phyloP scores from a whole-genome alignment of 2,329 filamentous ascomycete genomes.

The Trichoderma sp. region DNA sequence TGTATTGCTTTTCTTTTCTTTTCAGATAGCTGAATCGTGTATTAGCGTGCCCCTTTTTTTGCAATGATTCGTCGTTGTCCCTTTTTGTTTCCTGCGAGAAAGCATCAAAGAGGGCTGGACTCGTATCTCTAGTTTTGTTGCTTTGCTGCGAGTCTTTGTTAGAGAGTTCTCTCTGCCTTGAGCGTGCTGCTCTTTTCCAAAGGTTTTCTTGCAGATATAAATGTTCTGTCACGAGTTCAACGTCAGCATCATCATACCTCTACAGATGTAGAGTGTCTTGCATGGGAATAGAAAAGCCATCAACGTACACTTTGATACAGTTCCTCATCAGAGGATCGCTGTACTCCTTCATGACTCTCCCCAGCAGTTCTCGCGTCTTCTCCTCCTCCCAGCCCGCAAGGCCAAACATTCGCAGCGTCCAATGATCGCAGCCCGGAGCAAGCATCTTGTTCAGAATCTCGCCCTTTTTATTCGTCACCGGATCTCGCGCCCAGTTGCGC shows the following conservation, averaged over 20 bases:
- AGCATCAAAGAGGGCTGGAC: not conserved
- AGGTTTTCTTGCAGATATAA: conserved; percentile 42
- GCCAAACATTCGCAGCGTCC: conserved; percentile 41
- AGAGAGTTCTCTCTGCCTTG: conserved; percentile 1
- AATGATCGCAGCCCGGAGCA: conserved; percentile 19
- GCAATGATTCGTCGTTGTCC: not conserved
- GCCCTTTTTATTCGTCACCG: conserved; percentile 45
- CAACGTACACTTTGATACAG: conserved; percentile 41
- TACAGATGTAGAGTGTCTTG: no score
- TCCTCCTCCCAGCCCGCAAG: conserved; percentile 41
- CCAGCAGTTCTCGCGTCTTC: conserved; percentile 39
- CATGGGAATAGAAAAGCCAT: no score
- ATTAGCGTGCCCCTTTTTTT: conserved; percentile 2
- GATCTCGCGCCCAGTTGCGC: conserved; percentile 46
- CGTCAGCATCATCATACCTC: conserved; percentile 25
- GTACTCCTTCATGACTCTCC: conserved; percentile 40
- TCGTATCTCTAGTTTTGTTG: not conserved
- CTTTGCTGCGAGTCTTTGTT: not conserved
- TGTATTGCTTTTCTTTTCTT: not conserved
- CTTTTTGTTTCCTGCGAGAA: not conserved
- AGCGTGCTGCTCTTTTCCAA: not conserved
- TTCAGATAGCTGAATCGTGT: not conserved
- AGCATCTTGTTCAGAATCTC: conserved; percentile 44
- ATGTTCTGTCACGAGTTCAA: conserved; percentile 33
- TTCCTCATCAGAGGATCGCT: conserved; percentile 38